phyloP scores from a whole-genome alignment of 768 basidiomycete species.

The Chalciporus pseudorubinellus region DNA sequence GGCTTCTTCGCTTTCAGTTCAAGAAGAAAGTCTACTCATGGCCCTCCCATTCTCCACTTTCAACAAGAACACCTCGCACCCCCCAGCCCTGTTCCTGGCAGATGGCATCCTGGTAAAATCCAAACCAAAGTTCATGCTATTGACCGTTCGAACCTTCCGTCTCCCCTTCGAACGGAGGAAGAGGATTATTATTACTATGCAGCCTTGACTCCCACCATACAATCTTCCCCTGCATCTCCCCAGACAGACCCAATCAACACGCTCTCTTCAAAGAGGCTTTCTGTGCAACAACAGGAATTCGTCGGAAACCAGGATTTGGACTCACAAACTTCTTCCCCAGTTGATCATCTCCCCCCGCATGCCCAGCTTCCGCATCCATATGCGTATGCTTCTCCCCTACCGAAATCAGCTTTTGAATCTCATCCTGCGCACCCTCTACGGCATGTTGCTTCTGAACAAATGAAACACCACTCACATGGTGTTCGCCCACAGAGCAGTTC shows the following conservation, averaged over 20 bases:
- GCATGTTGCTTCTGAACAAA: conserved; percentile 25
- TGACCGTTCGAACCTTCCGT: conserved; percentile 13
- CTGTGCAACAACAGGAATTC: conserved; percentile 17
- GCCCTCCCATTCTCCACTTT: conserved; percentile 17
- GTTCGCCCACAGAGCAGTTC: conserved; percentile 1
- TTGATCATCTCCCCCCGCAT: conserved; percentile 16
- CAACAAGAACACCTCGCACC: conserved; percentile 8
- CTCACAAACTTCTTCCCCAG: conserved; percentile 16
- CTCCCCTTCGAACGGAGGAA: conserved; percentile 29
- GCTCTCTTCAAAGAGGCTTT: conserved; percentile 15
- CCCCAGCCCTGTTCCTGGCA: conserved; percentile 12
- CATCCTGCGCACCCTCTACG: conserved; percentile 10
- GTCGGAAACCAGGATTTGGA: conserved; percentile 18
- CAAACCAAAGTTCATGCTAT: conserved; percentile 9
- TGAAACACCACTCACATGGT: conserved; percentile 10
- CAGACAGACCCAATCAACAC: conserved; percentile 9
- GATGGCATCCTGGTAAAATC: conserved; percentile 15
- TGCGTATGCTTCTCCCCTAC: conserved; percentile 39
- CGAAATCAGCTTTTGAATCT: conserved; percentile 3
- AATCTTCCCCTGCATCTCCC: conserved; percentile 13
- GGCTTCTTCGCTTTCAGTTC: conserved; percentile 32
- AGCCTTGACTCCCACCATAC: conserved; percentile 27
- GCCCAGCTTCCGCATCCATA: conserved; percentile 48
- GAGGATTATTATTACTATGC: conserved; percentile 55
- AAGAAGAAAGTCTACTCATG: conserved; percentile 19